A percentile compares a stretch with the other conserved stretches of the same genome.
Evolutionary conservation across 2,329 filamentous ascomycete genomes (phyloP).

Genomic region (Penicillium sp.): DNA sequence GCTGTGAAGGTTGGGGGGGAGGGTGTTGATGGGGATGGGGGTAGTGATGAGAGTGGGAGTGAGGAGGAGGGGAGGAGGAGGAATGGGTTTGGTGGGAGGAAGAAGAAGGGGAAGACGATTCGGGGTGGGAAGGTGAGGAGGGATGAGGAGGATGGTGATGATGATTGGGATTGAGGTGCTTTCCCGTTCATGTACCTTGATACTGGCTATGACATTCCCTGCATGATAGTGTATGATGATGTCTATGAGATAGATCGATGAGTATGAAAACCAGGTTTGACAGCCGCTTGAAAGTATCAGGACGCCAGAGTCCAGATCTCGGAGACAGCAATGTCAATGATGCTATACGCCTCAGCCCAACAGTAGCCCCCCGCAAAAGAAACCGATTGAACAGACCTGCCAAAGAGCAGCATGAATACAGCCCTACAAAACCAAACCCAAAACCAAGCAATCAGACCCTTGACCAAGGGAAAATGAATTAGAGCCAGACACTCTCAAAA

Average conservation of each 20-base stretch:
- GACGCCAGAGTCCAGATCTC: too few species aligned
- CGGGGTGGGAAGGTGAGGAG: conserved; percentile 35
- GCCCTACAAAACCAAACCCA: background rate
- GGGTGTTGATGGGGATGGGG: conserved; percentile 27
- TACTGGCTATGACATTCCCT: background rate
- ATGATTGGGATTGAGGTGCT: conserved; percentile 49
- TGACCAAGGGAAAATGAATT: conserved; percentile 15
- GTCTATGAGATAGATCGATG: too few species aligned
- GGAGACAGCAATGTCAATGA: too few species aligned
- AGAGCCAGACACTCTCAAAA: conserved; percentile 15
- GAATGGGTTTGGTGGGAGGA: conserved; percentile 6
- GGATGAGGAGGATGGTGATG: conserved; percentile 41
- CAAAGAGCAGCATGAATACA: background rate
- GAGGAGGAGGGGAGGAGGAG: conserved; percentile 19
- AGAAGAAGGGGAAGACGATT: conserved; percentile 25
- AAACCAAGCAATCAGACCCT: conserved; percentile 6
- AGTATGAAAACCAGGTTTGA: too few species aligned
- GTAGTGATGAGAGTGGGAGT: conserved; percentile 30
- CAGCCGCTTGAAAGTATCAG: background rate
- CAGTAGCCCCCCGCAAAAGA: background rate
- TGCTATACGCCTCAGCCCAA: too few species aligned
- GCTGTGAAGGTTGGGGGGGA: conserved; percentile 35
- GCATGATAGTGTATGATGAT: background rate
- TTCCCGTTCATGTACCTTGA: background rate
- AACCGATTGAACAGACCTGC: background rate